Base-by-base conservation (phyloP, 495 filamentous ascomycete species). In the Penicillium arizonense region DNA sequence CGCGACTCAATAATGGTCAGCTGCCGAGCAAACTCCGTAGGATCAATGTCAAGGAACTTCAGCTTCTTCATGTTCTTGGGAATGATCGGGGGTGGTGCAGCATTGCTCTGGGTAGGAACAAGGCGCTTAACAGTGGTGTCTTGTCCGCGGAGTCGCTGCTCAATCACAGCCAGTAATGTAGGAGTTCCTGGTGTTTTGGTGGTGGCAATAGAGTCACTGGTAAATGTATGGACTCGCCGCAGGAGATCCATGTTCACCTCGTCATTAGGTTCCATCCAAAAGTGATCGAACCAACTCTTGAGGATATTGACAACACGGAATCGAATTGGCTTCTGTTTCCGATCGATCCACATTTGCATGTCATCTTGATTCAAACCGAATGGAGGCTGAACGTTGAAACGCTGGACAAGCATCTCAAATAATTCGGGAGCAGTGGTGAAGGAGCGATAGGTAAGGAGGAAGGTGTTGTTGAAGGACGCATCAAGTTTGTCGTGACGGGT, bases 21-120 rank as follows among this genome's bases (percentile, higher is more conserved):
- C 70, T 98, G 94, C 30, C 94, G 85, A 20, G 93, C 94, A 73
- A 98, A 97, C 69, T 98, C 94, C 2, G 87, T 88, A 11, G 89
- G 85, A 63, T 98, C 94, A 51, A 98, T 97, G 65, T 98, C 95
- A 44, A 97, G 79, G 73, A 98, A 97, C 71, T 97, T 98, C 55
- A 98, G 83, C 68, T 96, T 97, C 84, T 94, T 97, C 90, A 97
- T 96, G 69, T 96, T 96, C 82, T 96, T 97, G 0, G 94, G 94
- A 63, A 97, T 83, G 59, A 97, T 97, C 10, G 94, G 91, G 40
- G 87, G 75, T 8, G 94, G 94, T 1, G 87, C 82, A 26, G 89
- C 82, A 49, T 80, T 82, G 63, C 81, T 89, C 57, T 93, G 79
- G 6, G 91, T 97, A 32, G 88, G 87, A 35, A 97, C 86, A 55